Percentiles rank a stretch among this genome's conserved stretches.
Conservation (phyloP, 805 yeast genomes). For the Wickerhamiella australiensis region DNA sequence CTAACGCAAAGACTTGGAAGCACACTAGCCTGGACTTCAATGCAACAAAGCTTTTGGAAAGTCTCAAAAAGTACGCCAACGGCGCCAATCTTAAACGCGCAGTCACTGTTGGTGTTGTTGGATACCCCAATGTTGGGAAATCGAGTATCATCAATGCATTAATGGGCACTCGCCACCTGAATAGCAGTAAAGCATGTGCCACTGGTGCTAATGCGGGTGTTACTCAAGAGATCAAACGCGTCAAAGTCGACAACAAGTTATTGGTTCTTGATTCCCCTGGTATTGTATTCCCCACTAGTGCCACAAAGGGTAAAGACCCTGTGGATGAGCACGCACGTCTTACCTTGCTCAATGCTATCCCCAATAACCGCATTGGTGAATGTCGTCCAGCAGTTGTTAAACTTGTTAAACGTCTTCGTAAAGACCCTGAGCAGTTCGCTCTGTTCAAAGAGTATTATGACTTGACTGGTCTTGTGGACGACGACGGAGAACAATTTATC, state of each 20-base stretch:
- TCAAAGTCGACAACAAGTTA: conserved; percentile 80
- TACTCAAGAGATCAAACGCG: conserved; percentile 82
- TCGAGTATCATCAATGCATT: conserved; percentile 87
- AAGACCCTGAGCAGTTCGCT: conserved; percentile 52
- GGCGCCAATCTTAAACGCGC: conserved; percentile 79
- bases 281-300: conserved; percentile 73
- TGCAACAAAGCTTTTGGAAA: conserved; percentile 58
- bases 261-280: conserved; percentile 93
- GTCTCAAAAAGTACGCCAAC: conserved; percentile 74
- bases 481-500: conserved; percentile 61
- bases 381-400: conserved; percentile 72
- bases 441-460: conserved; percentile 61
- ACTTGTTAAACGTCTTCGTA: conserved; percentile 62
- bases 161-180: conserved; percentile 46
- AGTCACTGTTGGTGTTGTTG: conserved; percentile 87
- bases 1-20: conserved; percentile 55
- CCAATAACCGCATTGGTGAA: conserved; percentile 73
- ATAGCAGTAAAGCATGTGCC: conserved; percentile 68
- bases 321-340: conserved; percentile 75
- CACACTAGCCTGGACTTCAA: conserved; percentile 58
- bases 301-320: conserved; percentile 29
- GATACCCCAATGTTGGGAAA: conserved; percentile 95
- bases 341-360: conserved; percentile 76
- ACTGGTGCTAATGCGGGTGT: conserved; percentile 98
- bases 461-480: conserved; percentile 66